These are phyloP conservation scores for Globisporangium barbulae DNA, from an alignment of 352 stramenopile genomes.

Conservation along the genomic window DNA sequence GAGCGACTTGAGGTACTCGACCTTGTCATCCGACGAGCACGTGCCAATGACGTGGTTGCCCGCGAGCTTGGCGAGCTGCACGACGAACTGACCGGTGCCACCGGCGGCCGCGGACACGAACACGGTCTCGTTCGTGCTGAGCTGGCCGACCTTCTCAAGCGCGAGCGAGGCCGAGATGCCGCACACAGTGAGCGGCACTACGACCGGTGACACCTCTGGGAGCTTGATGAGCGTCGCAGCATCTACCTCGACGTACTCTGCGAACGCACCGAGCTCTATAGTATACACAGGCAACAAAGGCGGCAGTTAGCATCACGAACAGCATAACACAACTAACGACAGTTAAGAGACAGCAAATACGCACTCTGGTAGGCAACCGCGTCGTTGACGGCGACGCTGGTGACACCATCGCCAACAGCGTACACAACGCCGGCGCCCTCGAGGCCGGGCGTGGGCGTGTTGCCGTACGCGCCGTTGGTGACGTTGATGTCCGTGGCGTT, in stretches of 20 bases:
- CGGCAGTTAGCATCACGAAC: not conserved
- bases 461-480: slow-evolving; percentile 39
- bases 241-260: slow-evolving; percentile 43
- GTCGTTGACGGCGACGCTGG: slow-evolving; percentile 38
- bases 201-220: slow-evolving; percentile 7
- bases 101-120: slow-evolving; percentile 58
- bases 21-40: slow-evolving; percentile 82
- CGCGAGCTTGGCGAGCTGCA: slow-evolving; percentile 83
- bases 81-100: slow-evolving; percentile 73
- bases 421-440: slow-evolving; percentile 38
- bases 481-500: slow-evolving; percentile 61
- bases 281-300: not conserved
- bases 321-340: not conserved
- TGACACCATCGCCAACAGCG: slow-evolving; percentile 39
- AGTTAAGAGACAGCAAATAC: not conserved
- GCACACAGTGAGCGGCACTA: slow-evolving; percentile 34
- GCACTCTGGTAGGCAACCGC: slow-evolving; percentile 44
- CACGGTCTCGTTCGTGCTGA: slow-evolving; percentile 57
- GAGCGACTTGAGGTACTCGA: slow-evolving; percentile 67
- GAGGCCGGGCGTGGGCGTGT: slow-evolving; percentile 27
- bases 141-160: slow-evolving; percentile 51
- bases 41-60: slow-evolving; percentile 80
- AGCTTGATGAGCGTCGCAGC: slow-evolving; percentile 29
- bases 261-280: slow-evolving; percentile 42
- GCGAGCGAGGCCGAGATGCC: slow-evolving; percentile 43